Evolutionary conservation across 805 yeast species (phyloP).

Genomic region (Groenewaldozyma tartarivorans): DNA sequence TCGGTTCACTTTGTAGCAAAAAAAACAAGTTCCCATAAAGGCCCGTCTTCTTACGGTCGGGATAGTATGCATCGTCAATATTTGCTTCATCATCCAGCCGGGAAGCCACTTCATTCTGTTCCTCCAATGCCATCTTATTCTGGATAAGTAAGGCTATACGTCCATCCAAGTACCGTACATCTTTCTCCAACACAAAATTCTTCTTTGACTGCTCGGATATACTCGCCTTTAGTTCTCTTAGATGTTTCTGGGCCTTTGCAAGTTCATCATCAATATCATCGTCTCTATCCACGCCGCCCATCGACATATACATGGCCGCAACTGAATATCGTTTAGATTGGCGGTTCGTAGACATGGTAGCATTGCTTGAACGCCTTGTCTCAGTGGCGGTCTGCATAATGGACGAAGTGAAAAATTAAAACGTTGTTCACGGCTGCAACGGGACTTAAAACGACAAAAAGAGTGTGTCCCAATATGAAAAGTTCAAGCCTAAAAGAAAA

Average conservation of each 20-base stretch:
- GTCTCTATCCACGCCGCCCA: slow-evolving; percentile 28
- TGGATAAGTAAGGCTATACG: slow-evolving; percentile 32
- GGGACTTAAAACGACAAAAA: too few species aligned
- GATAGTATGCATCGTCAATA: slow-evolving; percentile 19
- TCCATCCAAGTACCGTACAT: slow-evolving; percentile 29
- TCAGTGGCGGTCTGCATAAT: not conserved
- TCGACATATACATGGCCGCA: slow-evolving; percentile 27
- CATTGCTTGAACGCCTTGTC: slow-evolving; percentile 1
- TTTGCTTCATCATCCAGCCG: slow-evolving; percentile 21
- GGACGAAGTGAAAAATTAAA: too few species aligned
- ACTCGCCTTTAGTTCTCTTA: slow-evolving; percentile 25
- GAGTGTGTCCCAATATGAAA: too few species aligned
- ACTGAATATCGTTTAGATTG: slow-evolving; percentile 28
- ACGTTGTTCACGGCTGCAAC: too few species aligned
- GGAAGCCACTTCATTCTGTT: slow-evolving; percentile 27
- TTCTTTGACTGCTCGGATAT: slow-evolving; percentile 29
- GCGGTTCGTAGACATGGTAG: slow-evolving; percentile 14
- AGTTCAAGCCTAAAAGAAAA: too few species aligned
- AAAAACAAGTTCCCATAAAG: slow-evolving; percentile 28
- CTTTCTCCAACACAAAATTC: slow-evolving; percentile 30
- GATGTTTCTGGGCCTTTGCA: slow-evolving; percentile 25
- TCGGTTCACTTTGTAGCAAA: slow-evolving; percentile 30
- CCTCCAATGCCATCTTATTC: slow-evolving; percentile 29
- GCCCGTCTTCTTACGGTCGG: slow-evolving; percentile 24
- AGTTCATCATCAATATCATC: slow-evolving; percentile 28